Evolutionary conservation across 2,329 filamentous ascomycete species (phyloP).

Genomic region (Alternaria hordeiaustralica): DNA sequence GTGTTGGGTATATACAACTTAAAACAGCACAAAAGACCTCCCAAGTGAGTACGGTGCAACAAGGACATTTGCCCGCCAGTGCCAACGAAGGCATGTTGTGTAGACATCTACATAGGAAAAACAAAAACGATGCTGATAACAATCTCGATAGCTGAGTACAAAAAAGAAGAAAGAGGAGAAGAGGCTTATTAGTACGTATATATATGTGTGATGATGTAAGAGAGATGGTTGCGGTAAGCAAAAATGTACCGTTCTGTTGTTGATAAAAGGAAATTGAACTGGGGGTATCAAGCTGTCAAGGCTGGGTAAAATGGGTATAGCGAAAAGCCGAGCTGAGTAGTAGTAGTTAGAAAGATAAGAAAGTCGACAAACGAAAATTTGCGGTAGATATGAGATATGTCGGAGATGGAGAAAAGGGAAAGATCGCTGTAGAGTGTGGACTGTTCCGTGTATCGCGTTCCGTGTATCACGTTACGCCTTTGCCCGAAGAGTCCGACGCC

Average conservation of each 20-base stretch:
- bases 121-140: neutral
- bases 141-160: neutral
- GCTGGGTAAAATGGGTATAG: constrained; percentile 1
- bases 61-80: neutral
- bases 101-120: constrained; percentile 4
- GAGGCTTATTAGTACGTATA: neutral
- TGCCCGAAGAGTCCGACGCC: constrained; percentile 3
- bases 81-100: neutral
- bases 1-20: constrained; percentile 1
- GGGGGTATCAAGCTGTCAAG: constrained; percentile 1
- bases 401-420: neutral
- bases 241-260: neutral
- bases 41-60: neutral
- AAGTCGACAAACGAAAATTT: neutral
- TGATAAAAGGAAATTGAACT: neutral
- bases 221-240: neutral
- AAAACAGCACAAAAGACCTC: neutral
- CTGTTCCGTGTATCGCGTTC: constrained; percentile 2
- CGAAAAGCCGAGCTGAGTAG: constrained; percentile 2
- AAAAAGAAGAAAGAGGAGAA: neutral
- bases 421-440: constrained; percentile 1
- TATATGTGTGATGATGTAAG: neutral
- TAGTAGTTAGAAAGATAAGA: neutral
- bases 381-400: neutral
- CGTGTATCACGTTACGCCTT: constrained; percentile 13